Percentiles rank a stretch among this genome's conserved stretches.
Conservation (phyloP, 768 basidiomycete genomes). For the Russula earlei region DNA sequence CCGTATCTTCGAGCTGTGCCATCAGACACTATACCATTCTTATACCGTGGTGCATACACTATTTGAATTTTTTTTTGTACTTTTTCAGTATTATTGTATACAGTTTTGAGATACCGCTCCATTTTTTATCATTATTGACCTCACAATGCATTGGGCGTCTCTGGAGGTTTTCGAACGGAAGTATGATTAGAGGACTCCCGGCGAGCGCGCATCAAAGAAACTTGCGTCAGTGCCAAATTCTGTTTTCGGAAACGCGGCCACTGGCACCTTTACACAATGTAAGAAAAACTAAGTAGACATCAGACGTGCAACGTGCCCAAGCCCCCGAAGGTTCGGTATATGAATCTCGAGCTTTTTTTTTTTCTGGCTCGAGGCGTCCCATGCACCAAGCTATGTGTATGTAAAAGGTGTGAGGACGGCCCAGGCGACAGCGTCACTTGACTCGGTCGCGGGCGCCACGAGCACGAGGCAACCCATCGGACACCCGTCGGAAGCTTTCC, state of each 20-base stretch:
- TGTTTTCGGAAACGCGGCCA: neutral
- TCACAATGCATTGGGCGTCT: neutral
- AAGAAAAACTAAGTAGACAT: conserved; percentile 1
- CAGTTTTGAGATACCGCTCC: conserved; percentile 9
- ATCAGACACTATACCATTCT: conserved; percentile 12
- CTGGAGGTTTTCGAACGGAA: neutral
- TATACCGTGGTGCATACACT: conserved; percentile 15
- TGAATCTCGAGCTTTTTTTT: neutral
- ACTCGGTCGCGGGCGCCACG: conserved; percentile 1
- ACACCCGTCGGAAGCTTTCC: neutral
- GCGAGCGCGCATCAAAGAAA: conserved; percentile 13
- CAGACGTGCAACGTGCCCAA: conserved; percentile 3
- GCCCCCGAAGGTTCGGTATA: conserved; percentile 1
- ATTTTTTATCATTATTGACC: neutral
- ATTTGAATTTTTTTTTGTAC: conserved; percentile 16
- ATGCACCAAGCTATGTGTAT: neutral
- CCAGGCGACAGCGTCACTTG: conserved; percentile 3
- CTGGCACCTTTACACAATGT: neutral
- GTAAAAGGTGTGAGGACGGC: conserved; percentile 6
- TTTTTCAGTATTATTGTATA: conserved; percentile 15
- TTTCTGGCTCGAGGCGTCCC: conserved; percentile 3
- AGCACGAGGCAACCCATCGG: conserved; percentile 7
- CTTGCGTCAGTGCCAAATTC: conserved; percentile 9
- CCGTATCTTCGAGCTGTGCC: conserved; percentile 14
- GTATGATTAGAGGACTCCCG: neutral